Evolutionary conservation across 495 filamentous ascomycete species (phyloP).

Genomic region (Haplographium delicatum): DNA sequence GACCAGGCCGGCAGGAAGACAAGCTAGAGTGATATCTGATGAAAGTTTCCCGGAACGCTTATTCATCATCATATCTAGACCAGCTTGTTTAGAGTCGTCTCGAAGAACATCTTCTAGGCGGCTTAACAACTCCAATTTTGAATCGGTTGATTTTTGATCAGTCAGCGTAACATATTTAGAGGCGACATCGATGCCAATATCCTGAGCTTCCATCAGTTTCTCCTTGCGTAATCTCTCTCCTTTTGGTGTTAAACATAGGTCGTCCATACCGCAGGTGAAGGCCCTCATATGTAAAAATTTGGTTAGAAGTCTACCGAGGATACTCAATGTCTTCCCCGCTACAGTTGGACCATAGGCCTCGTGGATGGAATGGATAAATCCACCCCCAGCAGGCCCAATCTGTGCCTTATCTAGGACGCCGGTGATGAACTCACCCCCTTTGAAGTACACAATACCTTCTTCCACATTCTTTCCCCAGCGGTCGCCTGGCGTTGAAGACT

Average conservation of each 20-base stretch:
- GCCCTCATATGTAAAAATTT: constrained; percentile 88
- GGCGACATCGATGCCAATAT: constrained; percentile 78
- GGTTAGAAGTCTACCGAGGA: constrained; percentile 84
- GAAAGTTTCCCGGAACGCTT: constrained; percentile 65
- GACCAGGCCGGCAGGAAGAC: constrained; percentile 74
- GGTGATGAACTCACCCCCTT: constrained; percentile 77
- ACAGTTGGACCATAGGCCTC: constrained; percentile 86
- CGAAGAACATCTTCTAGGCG: constrained; percentile 86
- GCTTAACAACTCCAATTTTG: constrained; percentile 63
- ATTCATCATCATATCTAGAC: constrained; percentile 81
- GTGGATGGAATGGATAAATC: constrained; percentile 86
- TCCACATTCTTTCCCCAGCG: constrained; percentile 57
- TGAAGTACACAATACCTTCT: constrained; percentile 77
- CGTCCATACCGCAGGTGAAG: constrained; percentile 96
- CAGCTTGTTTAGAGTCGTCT: constrained; percentile 83
- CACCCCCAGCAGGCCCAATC: constrained; percentile 79
- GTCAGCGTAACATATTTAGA: constrained; percentile 89
- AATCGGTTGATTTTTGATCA: constrained; percentile 47
- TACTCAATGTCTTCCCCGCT: constrained; percentile 80
- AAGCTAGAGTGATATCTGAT: constrained; percentile 67
- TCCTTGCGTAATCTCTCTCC: constrained; percentile 69
- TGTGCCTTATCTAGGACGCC: constrained; percentile 97
- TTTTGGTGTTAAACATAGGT: constrained; percentile 77
- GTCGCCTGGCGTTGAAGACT: constrained; percentile 68
- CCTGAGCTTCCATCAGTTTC: constrained; percentile 60